Conservation (phyloP, 257 asterid genomes). For the Solanum ossicruentum region DNA sequence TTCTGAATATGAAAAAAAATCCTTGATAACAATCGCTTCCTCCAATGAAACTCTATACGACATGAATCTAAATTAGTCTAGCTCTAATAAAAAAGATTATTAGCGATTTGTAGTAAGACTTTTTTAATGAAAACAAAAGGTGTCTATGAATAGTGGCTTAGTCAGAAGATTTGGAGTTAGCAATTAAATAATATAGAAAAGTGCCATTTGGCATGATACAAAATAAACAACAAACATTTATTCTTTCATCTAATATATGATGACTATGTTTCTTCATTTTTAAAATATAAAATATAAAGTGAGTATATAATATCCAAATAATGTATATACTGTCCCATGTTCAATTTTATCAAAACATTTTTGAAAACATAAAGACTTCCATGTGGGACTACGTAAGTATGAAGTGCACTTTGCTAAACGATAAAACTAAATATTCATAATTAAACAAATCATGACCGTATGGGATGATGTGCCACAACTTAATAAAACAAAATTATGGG, state of each 20-base stretch:
- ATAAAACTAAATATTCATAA: neutral
- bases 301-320: neutral
- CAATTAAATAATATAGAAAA: neutral
- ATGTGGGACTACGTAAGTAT: neutral
- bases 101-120: neutral
- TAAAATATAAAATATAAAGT: neutral
- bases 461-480: neutral
- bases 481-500: neutral
- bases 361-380: neutral
- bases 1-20: too few relatives aligned
- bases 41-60: too few relatives aligned
- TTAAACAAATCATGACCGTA: neutral
- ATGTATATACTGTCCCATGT: neutral
- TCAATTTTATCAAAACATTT: neutral
- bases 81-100: neutral
- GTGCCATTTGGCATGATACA: neutral
- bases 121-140: neutral
- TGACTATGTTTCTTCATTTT: neutral
- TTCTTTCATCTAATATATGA: neutral
- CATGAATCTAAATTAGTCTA: too few relatives aligned
- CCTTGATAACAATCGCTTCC: rapidly evolving
- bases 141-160: neutral
- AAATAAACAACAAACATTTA: neutral
- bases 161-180: neutral
- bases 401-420: neutral